These are phyloP conservation scores for Hypoxylon fragiforme DNA, from an alignment of 495 filamentous ascomycete species.

Conservation along the genomic window DNA sequence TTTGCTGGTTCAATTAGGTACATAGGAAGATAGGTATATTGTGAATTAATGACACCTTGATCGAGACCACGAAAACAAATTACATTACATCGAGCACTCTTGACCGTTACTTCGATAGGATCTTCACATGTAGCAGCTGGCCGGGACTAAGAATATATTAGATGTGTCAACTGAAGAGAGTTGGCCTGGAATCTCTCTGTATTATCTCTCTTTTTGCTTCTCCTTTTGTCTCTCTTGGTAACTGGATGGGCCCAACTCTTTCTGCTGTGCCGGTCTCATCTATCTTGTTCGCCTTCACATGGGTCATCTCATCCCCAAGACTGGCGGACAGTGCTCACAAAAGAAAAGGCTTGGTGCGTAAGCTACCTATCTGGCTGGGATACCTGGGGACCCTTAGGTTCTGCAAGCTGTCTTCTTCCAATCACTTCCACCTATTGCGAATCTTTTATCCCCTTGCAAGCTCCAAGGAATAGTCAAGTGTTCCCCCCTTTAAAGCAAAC, in stretches of 20 bases:
- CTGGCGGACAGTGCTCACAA: constrained; percentile 25
- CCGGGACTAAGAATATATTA: too few species aligned
- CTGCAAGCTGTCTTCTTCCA: constrained; percentile 1
- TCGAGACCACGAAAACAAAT: too few species aligned
- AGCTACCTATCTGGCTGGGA: constrained; percentile 17
- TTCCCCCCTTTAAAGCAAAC: constrained; percentile 5
- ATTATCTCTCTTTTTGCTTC: too few species aligned
- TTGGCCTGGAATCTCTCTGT: constrained; percentile 16
- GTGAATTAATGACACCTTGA: too few species aligned
- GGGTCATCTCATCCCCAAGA: constrained; percentile 1
- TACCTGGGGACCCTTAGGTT: constrained; percentile 1
- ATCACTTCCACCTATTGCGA: constrained; percentile 1
- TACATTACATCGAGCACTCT: too few species aligned
- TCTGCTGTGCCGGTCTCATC: too few species aligned
- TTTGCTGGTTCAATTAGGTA: too few species aligned
- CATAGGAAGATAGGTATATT: too few species aligned
- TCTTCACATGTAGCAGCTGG: too few species aligned
- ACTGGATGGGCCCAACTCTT: constrained; percentile 10
- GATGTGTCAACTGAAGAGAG: constrained; percentile 15
- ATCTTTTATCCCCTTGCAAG: constrained; percentile 7
- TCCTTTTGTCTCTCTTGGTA: constrained; percentile 6
- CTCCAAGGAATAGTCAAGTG: neutral
- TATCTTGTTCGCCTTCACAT: constrained; percentile 2
- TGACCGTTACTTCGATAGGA: too few species aligned
- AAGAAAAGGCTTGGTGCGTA: constrained; percentile 25